Conservation (phyloP, 371 early-diverging fungal genomes). For the Lichtheimia corymbifera region DNA sequence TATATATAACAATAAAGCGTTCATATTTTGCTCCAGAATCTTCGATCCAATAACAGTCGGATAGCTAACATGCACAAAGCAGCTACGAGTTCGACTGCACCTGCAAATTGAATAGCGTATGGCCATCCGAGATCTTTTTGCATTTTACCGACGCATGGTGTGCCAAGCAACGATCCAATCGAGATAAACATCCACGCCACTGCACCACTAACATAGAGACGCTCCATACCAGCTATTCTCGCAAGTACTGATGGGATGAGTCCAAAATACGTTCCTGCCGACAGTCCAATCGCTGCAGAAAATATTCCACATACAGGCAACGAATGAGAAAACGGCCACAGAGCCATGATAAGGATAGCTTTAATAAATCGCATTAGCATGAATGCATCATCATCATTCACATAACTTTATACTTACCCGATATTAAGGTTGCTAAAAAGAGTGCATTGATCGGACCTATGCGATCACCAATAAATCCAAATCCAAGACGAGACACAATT, state of each 20-base stretch:
- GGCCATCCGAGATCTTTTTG: conserved; percentile 39
- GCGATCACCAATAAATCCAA: conserved; percentile 34
- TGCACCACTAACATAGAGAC: conserved; percentile 42
- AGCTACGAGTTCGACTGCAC: conserved; percentile 35
- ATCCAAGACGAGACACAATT: conserved; percentile 17
- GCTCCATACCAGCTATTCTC: conserved; percentile 44
- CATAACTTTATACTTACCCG: background rate
- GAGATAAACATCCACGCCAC: conserved; percentile 41
- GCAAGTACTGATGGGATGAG: conserved; percentile 49
- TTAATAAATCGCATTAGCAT: conserved; percentile 10
- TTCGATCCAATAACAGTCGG: conserved; percentile 1
- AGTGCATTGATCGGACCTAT: conserved; percentile 19
- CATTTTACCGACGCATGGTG: conserved; percentile 46
- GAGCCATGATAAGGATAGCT: conserved; percentile 8
- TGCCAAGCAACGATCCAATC: conserved; percentile 45
- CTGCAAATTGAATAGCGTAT: conserved; percentile 54
- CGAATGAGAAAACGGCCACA: conserved; percentile 10
- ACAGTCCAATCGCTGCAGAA: conserved; percentile 50
- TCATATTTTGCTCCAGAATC: too few species aligned
- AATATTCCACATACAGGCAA: conserved; percentile 40
- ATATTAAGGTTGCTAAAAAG: conserved; percentile 13
- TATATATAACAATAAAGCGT: too few species aligned
- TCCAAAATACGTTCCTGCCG: conserved; percentile 52
- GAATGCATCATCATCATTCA: background rate
- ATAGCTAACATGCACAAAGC: conserved; percentile 22